Conservation (phyloP, 2,329 filamentous ascomycete species). For the Orbilia ellipsospora region DNA sequence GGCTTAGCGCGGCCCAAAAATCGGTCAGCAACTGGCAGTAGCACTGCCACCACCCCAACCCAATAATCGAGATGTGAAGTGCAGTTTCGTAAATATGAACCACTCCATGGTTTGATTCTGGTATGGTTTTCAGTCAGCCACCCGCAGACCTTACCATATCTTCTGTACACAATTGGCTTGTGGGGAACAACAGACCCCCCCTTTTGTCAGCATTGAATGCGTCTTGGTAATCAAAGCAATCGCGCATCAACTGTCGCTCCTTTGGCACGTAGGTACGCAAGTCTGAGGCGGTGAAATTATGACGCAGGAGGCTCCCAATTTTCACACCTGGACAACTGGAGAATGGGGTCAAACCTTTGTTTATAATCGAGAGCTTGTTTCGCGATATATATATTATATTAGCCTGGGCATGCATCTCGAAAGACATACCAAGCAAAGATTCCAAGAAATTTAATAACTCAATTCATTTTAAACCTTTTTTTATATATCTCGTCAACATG, state of each 20-base stretch:
- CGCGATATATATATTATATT: conserved; percentile 4
- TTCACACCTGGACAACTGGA: neutral
- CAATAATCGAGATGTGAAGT: too few relatives aligned
- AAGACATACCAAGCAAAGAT: too few relatives aligned
- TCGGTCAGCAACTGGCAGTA: too few relatives aligned
- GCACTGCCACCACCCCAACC: too few relatives aligned
- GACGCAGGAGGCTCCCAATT: neutral
- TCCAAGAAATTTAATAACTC: neutral
- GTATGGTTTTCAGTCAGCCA: conserved; percentile 24
- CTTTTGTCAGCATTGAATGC: conserved; percentile 19
- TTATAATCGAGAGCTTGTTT: neutral
- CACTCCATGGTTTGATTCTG: too few relatives aligned
- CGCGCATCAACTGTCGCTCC: neutral
- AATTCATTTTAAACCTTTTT: neutral
- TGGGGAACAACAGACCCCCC: neutral
- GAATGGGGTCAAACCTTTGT: neutral
- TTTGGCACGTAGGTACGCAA: neutral
- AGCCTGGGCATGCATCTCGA: neutral
- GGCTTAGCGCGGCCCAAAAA: too few relatives aligned
- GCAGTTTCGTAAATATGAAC: too few relatives aligned
- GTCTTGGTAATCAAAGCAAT: conserved; percentile 16
- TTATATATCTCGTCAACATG: conserved; percentile 12
- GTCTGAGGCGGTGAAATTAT: neutral
- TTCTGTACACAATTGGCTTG: neutral
- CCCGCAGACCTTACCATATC: conserved; percentile 17